These are phyloP conservation scores for Blastobotrys elegans DNA, from an alignment of 1,139 yeast genomes.

Conservation along the genomic window DNA sequence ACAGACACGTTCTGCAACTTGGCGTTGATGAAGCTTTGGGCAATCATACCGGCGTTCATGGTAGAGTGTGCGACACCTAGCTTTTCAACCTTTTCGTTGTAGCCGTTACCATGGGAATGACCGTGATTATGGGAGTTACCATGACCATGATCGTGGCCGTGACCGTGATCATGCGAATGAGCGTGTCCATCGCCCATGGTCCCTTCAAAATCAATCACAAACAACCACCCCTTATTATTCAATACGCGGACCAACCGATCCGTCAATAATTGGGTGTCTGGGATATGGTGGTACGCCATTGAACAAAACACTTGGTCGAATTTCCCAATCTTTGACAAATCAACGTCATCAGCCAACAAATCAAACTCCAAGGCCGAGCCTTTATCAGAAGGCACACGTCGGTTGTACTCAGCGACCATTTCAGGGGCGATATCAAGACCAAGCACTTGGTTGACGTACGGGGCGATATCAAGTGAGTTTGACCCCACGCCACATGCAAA, in stretches of 20 bases:
- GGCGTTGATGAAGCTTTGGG: neutral
- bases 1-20: neutral
- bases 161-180: constrained; percentile 1
- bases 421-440: constrained; percentile 30
- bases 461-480: constrained; percentile 23
- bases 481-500: constrained; percentile 33
- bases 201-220: constrained; percentile 24
- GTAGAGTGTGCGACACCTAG: constrained; percentile 7
- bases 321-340: neutral
- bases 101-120: neutral
- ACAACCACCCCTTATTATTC: constrained; percentile 25
- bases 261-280: constrained; percentile 24
- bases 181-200: neutral
- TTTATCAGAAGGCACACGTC: neutral
- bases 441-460: constrained; percentile 22
- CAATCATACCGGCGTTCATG: neutral
- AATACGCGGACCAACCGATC: constrained; percentile 20
- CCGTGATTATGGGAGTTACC: neutral
- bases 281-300: constrained; percentile 30
- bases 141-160: constrained; percentile 5
- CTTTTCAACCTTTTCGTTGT: neutral
- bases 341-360: constrained; percentile 3
- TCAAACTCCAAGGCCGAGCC: neutral
- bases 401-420: constrained; percentile 17
- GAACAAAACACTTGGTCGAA: constrained; percentile 30